phyloP scores from a whole-genome alignment of 2,329 filamentous ascomycete genomes.

The Westerdykella sp. region DNA sequence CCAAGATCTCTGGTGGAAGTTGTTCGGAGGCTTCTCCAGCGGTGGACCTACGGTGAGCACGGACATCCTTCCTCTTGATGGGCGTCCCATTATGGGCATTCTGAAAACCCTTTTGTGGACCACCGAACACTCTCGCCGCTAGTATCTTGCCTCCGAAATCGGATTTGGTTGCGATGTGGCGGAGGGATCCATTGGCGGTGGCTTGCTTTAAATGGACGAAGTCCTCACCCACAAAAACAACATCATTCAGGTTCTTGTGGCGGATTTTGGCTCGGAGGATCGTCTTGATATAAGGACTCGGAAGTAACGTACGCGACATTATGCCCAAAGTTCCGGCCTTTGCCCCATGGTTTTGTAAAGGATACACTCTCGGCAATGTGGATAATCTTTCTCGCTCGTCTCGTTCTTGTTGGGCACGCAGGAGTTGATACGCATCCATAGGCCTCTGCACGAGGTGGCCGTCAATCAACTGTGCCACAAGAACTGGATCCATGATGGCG shows the following conservation, averaged over 20 bases:
- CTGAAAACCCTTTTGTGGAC: constrained; percentile 18
- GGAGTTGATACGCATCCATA: constrained; percentile 39
- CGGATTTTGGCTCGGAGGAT: constrained; percentile 76
- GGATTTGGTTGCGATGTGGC: constrained; percentile 67
- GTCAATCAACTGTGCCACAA: constrained; percentile 7
- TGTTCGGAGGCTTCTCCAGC: constrained; percentile 16
- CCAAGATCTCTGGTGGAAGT: constrained; percentile 68
- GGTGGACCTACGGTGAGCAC: constrained; percentile 11
- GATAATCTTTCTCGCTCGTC: constrained; percentile 11
- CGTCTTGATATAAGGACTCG: constrained; percentile 68
- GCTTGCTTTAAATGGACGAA: constrained; percentile 78
- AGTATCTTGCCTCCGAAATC: constrained; percentile 76
- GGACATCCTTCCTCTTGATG: constrained; percentile 9
- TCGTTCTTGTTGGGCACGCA: constrained; percentile 27
- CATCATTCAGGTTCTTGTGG: constrained; percentile 64
- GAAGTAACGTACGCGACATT: constrained; percentile 69
- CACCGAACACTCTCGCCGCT: constrained; percentile 69
- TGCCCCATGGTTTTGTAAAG: constrained; percentile 24
- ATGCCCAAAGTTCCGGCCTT: constrained; percentile 58
- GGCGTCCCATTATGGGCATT: constrained; percentile 16
- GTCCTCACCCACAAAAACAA: constrained; percentile 79
- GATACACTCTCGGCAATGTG: too few species aligned
- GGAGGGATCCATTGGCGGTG: constrained; percentile 60
- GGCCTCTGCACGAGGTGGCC: constrained; percentile 32
- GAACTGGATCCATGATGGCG: too few species aligned